Base-by-base conservation (phyloP, 306 rosid genomes). In the Vicia faba region DNA sequence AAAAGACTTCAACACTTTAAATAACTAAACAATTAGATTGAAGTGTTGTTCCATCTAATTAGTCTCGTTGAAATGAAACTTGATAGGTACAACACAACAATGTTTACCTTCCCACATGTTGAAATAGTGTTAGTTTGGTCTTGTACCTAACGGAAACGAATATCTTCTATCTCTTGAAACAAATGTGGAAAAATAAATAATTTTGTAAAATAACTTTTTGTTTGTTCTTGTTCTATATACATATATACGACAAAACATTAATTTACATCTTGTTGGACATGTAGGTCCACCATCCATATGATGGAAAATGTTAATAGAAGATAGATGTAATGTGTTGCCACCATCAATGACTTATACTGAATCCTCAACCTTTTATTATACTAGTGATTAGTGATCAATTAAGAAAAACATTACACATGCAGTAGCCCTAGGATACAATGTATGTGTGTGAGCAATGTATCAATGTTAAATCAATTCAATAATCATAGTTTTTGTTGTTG, bases 121-220 rank as follows among this genome's bases (percentile, higher is more conserved):
- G 51, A 68, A 72, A 81, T 49, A 72, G 84, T 74, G 66, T 63
- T 66, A 39, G 66, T 76, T 76, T 41, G 81, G 79, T 49, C 61
- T 33, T 63, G 16, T 68, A 72, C 84, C 84, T 76, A 81, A 81
- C 62, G n/a, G 57, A 64, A 41, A 68, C 64, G 48, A 53, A 70
- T 61, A 39, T 41, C 60, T 40, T 44, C 18, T 33, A 25, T 63
- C 45, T 62, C 35, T 50, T 68, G 15, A 62, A 61, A 61, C 9
- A 51, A 33, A 25, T 16, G 4, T 11, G 0, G 20, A 14, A n/a
- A n/a, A 13, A 28, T 2, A 5, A 51, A 25, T 20, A 10, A 12
- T 7, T 28, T 56, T 14, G 4, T 8, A 8, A 31, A 33, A 33
- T 31, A 56, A 5, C 3, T 59, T 35, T 59, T 33, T 59, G 44